A percentile compares a stretch with the other conserved stretches of the same genome.
Evolutionary conservation across 2,329 filamentous ascomycete genomes (phyloP).

Genomic region (Trichoderma sp.): DNA sequence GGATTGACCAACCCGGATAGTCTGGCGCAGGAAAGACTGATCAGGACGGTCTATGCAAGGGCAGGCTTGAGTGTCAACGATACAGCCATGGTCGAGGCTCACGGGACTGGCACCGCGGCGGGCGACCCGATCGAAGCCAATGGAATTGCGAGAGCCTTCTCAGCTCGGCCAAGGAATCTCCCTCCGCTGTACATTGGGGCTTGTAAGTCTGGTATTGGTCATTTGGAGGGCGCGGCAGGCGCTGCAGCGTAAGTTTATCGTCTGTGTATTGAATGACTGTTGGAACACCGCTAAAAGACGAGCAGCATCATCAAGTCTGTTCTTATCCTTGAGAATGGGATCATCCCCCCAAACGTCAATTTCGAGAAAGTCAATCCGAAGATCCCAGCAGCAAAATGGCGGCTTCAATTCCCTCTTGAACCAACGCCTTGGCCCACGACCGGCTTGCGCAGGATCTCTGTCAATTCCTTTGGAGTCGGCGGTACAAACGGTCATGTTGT

Average conservation of each 20-base stretch:
- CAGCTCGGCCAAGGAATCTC: not conserved
- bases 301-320: slow-evolving; percentile 26
- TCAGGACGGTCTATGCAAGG: slow-evolving; percentile 38
- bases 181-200: slow-evolving; percentile 37
- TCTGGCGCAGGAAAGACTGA: slow-evolving; percentile 39
- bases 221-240: slow-evolving; percentile 33
- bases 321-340: slow-evolving; percentile 8
- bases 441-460: slow-evolving; percentile 46
- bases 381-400: slow-evolving; percentile 37
- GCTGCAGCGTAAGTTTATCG: not conserved
- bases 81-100: slow-evolving; percentile 33
- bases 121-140: slow-evolving; percentile 30
- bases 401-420: slow-evolving; percentile 38
- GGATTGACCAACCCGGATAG: slow-evolving; percentile 48
- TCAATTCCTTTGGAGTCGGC: slow-evolving; percentile 55
- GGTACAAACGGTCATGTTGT: slow-evolving; percentile 52
- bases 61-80: slow-evolving; percentile 31
- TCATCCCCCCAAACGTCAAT: slow-evolving; percentile 33
- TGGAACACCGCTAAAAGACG: too few relatives aligned
- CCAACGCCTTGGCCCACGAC: slow-evolving; percentile 42
- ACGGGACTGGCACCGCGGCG: slow-evolving; percentile 33
- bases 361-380: slow-evolving; percentile 33
- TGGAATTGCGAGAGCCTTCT: slow-evolving; percentile 2
- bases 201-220: slow-evolving; percentile 34
- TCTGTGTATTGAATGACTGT: too few relatives aligned